These are phyloP conservation scores for Wickerhamiella parazyma DNA, from an alignment of 805 yeast genomes.

Conservation along the genomic window DNA sequence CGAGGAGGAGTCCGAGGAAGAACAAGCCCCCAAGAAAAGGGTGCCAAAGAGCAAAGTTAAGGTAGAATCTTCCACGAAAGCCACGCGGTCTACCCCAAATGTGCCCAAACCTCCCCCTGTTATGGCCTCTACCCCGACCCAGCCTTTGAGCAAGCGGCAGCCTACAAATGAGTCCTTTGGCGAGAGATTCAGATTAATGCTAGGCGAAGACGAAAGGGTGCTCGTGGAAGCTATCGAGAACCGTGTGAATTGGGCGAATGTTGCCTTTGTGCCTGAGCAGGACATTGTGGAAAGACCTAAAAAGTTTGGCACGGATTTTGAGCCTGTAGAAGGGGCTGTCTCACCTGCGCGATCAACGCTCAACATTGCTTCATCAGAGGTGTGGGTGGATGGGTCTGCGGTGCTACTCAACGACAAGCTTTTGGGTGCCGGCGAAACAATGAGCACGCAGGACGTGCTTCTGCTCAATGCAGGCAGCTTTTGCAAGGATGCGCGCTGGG, in stretches of 20 bases:
- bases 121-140: neutral
- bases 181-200: constrained; percentile 29
- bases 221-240: constrained; percentile 32
- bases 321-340: neutral
- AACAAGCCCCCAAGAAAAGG: neutral
- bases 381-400: neutral
- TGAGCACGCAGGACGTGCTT: constrained; percentile 1
- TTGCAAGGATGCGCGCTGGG: constrained; percentile 11
- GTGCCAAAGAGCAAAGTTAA: neutral
- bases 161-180: neutral
- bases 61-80: neutral
- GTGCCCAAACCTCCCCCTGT: neutral
- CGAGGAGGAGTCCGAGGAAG: neutral
- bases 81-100: neutral
- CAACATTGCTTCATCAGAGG: neutral
- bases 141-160: neutral
- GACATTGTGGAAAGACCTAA: constrained; percentile 9
- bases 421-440: constrained; percentile 9
- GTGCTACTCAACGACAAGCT: constrained; percentile 9
- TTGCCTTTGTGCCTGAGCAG: constrained; percentile 32
- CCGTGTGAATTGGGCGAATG: constrained; percentile 38
- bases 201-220: constrained; percentile 37
- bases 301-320: neutral
- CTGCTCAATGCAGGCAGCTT: constrained; percentile 14
- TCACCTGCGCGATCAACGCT: neutral